Conservation (phyloP, 2,329 filamentous ascomycete genomes). For the Botrytis fabae region DNA sequence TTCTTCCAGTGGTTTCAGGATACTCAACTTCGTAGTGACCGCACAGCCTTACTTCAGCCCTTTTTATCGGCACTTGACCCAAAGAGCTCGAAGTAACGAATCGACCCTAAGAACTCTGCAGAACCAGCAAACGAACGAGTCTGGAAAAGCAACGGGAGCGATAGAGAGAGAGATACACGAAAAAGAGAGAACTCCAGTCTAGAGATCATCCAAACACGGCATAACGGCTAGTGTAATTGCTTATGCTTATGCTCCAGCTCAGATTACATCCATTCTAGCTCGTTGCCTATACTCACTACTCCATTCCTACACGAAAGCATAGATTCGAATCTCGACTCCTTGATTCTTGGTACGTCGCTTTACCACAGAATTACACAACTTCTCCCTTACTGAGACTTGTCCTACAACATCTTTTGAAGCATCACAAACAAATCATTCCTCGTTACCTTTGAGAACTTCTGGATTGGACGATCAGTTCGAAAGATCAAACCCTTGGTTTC, state of each 20-base stretch:
- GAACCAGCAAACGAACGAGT: constrained; percentile 4
- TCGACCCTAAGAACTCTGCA: neutral
- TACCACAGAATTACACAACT: neutral
- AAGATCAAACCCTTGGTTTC: constrained; percentile 13
- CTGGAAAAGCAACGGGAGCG: constrained; percentile 13
- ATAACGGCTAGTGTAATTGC: constrained; percentile 19
- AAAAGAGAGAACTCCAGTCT: neutral
- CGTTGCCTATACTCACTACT: constrained; percentile 14
- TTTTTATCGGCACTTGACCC: constrained; percentile 8
- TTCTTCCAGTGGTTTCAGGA: constrained; percentile 22
- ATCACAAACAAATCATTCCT: constrained; percentile 15
- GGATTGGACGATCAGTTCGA: neutral
- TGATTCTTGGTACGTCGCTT: constrained; percentile 5
- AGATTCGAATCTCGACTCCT: constrained; percentile 16
- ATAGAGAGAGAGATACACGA: neutral
- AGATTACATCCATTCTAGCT: neutral
- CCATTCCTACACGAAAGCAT: neutral
- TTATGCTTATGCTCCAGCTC: constrained; percentile 19
- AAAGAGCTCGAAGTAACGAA: constrained; percentile 2
- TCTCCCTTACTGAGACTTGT: constrained; percentile 1
- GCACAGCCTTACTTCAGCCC: constrained; percentile 18
- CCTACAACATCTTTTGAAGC: constrained; percentile 14
- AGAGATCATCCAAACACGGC: constrained; percentile 14
- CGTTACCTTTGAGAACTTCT: constrained; percentile 3
- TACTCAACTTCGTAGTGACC: neutral